Evolutionary conservation across 208 protist species (phyloP).

Genomic region (Tetramitus jugosus): DNA sequence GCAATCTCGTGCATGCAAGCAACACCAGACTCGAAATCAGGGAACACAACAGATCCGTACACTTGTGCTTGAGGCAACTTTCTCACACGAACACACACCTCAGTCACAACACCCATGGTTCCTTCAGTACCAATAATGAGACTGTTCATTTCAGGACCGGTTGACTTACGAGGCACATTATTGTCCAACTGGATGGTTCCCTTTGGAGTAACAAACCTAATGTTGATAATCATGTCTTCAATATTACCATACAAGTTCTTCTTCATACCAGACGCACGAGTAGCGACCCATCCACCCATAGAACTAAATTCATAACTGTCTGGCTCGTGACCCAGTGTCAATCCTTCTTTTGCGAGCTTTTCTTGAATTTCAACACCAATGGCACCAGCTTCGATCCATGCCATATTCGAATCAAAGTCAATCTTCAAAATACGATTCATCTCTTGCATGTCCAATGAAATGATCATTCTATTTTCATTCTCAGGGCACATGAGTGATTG

Average conservation of each 20-base stretch:
- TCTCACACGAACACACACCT: conserved; percentile 75
- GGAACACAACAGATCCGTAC: conserved; percentile 46
- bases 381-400: conserved; percentile 74
- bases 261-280: conserved; percentile 82
- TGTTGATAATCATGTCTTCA: conserved; percentile 75
- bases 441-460: conserved; percentile 19
- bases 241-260: conserved; percentile 88
- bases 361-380: conserved; percentile 74
- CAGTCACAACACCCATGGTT: conserved; percentile 80
- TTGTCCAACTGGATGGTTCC: conserved; percentile 61
- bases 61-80: conserved; percentile 61
- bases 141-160: conserved; percentile 72
- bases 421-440: conserved; percentile 28
- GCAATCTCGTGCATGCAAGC: conserved; percentile 41
- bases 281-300: conserved; percentile 84
- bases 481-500: background rate
- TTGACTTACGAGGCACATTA: conserved; percentile 62
- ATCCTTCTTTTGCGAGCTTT: conserved; percentile 65
- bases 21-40: conserved; percentile 43
- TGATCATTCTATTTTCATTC: conserved; percentile 22
- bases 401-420: conserved; percentile 66
- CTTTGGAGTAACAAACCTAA: conserved; percentile 78
- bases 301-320: conserved; percentile 83
- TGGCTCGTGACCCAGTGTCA: conserved; percentile 80
- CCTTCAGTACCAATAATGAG: conserved; percentile 81